Conservation (phyloP, 2,329 filamentous ascomycete species). For the Stagonosporopsis cucurbitacearum region DNA sequence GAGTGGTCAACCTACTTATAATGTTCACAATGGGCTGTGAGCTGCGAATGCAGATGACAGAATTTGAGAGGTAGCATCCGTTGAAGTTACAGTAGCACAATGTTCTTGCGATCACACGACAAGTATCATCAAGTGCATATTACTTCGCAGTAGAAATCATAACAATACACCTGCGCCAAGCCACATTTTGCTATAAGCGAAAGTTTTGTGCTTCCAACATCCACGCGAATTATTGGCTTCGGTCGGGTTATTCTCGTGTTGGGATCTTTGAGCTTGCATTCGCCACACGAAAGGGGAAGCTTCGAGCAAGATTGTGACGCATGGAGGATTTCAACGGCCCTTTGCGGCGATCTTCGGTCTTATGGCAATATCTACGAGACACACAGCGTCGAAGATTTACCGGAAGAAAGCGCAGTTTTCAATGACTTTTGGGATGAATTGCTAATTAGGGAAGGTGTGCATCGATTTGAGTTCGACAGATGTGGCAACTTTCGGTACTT, state of each 20-base stretch:
- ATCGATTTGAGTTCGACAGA: too few species aligned
- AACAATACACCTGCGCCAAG: too few species aligned
- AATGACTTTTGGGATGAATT: background rate
- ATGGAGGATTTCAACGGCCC: conserved; percentile 8
- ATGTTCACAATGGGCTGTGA: background rate
- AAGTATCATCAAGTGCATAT: too few species aligned
- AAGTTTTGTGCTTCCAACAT: too few species aligned
- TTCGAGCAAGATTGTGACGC: background rate
- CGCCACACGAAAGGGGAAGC: background rate
- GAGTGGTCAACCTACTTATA: conserved; percentile 1
- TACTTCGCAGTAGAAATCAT: too few species aligned
- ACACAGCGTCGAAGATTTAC: conserved; percentile 5
- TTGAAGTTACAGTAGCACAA: too few species aligned
- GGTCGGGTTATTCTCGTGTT: too few species aligned
- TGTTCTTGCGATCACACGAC: too few species aligned
- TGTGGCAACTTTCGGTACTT: background rate
- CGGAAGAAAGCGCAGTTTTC: conserved; percentile 18
- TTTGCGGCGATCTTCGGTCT: conserved; percentile 13
- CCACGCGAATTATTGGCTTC: too few species aligned
- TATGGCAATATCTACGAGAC: conserved; percentile 1
- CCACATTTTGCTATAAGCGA: too few species aligned
- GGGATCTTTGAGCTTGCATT: background rate
- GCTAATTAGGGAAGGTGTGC: background rate
- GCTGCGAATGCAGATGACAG: too few species aligned
- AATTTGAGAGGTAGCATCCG: too few species aligned